Conservation (phyloP, 192 early-diverging fungal genomes). For the Radiomyces spectabilis region DNA sequence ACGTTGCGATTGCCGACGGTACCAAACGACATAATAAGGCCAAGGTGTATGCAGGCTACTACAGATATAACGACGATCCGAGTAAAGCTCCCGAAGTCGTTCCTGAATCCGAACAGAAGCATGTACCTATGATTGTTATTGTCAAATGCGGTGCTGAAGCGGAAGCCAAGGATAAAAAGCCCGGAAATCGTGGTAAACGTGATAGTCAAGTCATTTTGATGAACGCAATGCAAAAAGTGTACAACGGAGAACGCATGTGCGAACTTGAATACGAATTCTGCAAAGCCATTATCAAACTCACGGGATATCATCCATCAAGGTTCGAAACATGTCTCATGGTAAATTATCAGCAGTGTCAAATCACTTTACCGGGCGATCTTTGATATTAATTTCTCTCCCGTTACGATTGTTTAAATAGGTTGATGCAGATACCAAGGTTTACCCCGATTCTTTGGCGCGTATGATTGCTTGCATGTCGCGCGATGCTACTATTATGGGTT, state of each 20-base stretch:
- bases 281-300: conserved; percentile 63
- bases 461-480: conserved; percentile 86
- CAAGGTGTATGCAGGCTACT: conserved; percentile 88
- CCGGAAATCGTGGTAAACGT: conserved; percentile 85
- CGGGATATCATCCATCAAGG: conserved; percentile 58
- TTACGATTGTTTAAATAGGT: too few relatives aligned
- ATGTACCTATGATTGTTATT: conserved; percentile 65
- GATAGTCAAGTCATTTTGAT: conserved; percentile 93
- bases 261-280: conserved; percentile 74
- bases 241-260: conserved; percentile 75
- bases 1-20: conserved; percentile 86
- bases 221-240: conserved; percentile 83
- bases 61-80: conserved; percentile 53
- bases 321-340: conserved; percentile 75
- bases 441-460: conserved; percentile 63
- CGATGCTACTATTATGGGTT: conserved; percentile 86
- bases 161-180: conserved; percentile 57
- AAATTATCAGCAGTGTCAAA: too few relatives aligned
- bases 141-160: conserved; percentile 69
- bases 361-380: too few relatives aligned
- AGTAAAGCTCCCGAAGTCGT: conserved; percentile 11
- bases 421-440: conserved; percentile 80
- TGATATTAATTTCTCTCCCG: too few relatives aligned
- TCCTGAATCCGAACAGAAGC: conserved; percentile 36
- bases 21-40: conserved; percentile 88